phyloP scores from a whole-genome alignment of 2,329 filamentous ascomycete species.

The Arachnomyces sp. region DNA sequence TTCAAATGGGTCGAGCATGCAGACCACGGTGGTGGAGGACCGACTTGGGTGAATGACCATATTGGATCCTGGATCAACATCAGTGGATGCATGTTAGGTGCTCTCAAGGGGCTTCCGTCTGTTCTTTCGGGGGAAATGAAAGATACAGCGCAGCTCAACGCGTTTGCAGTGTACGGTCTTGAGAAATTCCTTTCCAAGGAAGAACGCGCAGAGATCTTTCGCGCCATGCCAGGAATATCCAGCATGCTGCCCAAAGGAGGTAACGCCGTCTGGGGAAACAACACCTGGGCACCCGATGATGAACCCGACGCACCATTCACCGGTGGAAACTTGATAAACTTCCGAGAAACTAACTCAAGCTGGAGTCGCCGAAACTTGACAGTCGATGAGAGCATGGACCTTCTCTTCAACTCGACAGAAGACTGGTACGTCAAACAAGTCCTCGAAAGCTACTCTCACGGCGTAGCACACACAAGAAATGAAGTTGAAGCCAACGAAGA shows the following conservation, averaged over 20 bases:
- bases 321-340: slow-evolving; percentile 78
- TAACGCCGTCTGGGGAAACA: slow-evolving; percentile 88
- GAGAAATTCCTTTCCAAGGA: slow-evolving; percentile 90
- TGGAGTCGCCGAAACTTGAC: slow-evolving; percentile 67
- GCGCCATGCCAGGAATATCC: slow-evolving; percentile 92
- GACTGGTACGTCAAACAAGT: slow-evolving; percentile 76
- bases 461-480: slow-evolving; percentile 67
- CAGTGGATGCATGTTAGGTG: slow-evolving; percentile 93
- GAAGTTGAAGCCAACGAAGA: slow-evolving; percentile 77
- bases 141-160: slow-evolving; percentile 91
- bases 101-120: slow-evolving; percentile 81
- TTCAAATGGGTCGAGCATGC: slow-evolving; percentile 73
- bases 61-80: slow-evolving; percentile 98
- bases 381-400: slow-evolving; percentile 64
- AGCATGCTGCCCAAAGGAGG: slow-evolving; percentile 96
- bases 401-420: slow-evolving; percentile 69
- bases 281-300: slow-evolving; percentile 83
- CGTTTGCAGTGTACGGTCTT: slow-evolving; percentile 91
- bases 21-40: slow-evolving; percentile 69
- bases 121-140: slow-evolving; percentile 96
- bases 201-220: slow-evolving; percentile 87
- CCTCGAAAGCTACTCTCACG: slow-evolving; percentile 71
- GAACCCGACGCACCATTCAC: slow-evolving; percentile 60
- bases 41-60: slow-evolving; percentile 80
- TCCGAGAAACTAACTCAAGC: slow-evolving; percentile 58